These are phyloP conservation scores for Perilla frutescens DNA, from an alignment of 257 asterid genomes.

Conservation along the genomic window DNA sequence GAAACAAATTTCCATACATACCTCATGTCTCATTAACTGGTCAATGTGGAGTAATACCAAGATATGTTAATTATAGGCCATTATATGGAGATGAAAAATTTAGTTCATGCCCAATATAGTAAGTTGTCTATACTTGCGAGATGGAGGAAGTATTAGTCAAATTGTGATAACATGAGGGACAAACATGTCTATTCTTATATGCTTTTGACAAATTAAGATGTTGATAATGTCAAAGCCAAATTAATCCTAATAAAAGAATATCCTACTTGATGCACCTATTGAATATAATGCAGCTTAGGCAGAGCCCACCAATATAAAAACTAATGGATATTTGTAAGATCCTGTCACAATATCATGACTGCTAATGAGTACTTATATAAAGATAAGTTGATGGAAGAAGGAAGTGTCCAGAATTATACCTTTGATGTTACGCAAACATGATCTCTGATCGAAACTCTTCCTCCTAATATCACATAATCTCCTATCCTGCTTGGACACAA, in stretches of 20 bases:
- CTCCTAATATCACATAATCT: slow-evolving; percentile 81
- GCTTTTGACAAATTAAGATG: too few relatives aligned
- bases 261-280: slow-evolving; percentile 1
- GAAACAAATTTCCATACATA: neutral
- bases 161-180: neutral
- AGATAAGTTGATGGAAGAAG: slow-evolving; percentile 1
- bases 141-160: neutral
- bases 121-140: too few relatives aligned
- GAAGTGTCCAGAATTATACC: slow-evolving; percentile 41
- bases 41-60: neutral
- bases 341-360: neutral
- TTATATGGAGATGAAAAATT: neutral
- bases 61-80: neutral
- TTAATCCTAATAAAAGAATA: neutral
- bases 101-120: too few relatives aligned
- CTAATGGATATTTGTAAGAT: neutral
- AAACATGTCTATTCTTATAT: neutral
- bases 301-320: slow-evolving; percentile 8
- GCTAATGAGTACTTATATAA: slow-evolving; percentile 9
- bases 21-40: neutral
- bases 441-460: slow-evolving; percentile 78
- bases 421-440: slow-evolving; percentile 77
- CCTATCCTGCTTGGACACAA: slow-evolving; percentile 59
- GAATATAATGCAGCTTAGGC: neutral
- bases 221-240: neutral